Conservation (phyloP, 192 early-diverging fungal species). For the Jimgerdemannia lactiflua region DNA sequence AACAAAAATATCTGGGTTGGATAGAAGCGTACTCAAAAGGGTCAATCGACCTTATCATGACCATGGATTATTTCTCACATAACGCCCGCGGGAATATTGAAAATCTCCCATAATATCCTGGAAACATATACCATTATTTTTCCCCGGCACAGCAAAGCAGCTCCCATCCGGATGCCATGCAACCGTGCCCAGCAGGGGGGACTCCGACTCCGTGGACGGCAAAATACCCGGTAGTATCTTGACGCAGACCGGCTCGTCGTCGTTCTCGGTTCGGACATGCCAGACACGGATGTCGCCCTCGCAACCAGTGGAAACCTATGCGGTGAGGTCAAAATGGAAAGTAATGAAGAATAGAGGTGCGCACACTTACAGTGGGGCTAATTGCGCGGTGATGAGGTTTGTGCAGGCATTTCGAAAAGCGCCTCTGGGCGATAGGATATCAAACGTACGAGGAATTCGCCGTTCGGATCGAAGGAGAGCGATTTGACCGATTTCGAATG, state of each 20-base stretch:
- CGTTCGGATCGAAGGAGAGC: conserved; percentile 25
- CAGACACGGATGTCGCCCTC: conserved; percentile 66
- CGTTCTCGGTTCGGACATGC: conserved; percentile 44
- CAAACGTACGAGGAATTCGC: conserved; percentile 16
- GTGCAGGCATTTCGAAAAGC: too few relatives aligned
- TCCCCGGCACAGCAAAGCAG: conserved; percentile 56
- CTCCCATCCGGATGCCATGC: conserved; percentile 65
- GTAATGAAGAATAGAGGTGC: too few relatives aligned
- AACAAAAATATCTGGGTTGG: background rate
- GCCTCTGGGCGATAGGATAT: too few relatives aligned
- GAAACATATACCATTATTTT: conserved; percentile 33
- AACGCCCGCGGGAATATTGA: background rate
- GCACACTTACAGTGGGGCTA: background rate
- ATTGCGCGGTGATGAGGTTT: too few relatives aligned
- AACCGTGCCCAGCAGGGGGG: conserved; percentile 31
- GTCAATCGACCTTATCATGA: background rate
- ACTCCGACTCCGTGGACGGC: conserved; percentile 40
- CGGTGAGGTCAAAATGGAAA: background rate
- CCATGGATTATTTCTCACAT: background rate
- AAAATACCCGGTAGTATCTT: conserved; percentile 32
- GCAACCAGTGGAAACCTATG: conserved; percentile 43
- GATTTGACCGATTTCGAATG: conserved; percentile 24
- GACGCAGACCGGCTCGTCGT: conserved; percentile 33
- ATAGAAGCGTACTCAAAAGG: conserved; percentile 28
- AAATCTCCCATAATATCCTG: background rate